Evolutionary conservation across 345 rosid genomes (phyloP), one percentile per base, ranked within the genome.

Genomic region (Isatis tinctoria): DNA sequence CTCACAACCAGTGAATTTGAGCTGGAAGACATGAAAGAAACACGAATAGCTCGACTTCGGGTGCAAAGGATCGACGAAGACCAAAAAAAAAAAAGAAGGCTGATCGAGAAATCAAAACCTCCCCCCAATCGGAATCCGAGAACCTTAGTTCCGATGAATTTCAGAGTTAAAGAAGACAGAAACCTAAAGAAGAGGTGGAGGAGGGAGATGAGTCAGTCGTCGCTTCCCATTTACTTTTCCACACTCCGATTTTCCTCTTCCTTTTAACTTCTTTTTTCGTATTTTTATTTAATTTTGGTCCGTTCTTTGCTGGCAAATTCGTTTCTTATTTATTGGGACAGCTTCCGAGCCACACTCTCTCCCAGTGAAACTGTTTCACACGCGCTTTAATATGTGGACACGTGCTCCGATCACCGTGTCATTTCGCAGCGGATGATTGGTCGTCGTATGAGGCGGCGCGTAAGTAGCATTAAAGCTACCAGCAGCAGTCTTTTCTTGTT

Each of bases 301-400:
- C 72, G 64, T 65, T 67, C 57, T 77, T 65, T 77, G 72, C 68
- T 77, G 80, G 77, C 77, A 65, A 77, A 65, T 65, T 77, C 72
- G 72, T 59, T 65, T 70, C 48, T 77, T 77, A 71, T 77, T 72
- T 12, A 78, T 43, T 52, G 33, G 57, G 77, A 66, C 49, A 78
- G 40, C 77, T 72, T 17, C 17, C 20, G 5, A 11, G 5, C 6
- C 51, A 6, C 53, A 66, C 59, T 3, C 73, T 59, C 81, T 12
- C 22, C 6, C 0, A 8, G 0, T n/a, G 4, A 0, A 5, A 7
- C 18, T 65, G 36, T 2, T 11, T 4, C 3, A 0, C 63, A 77
- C 77, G 77, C 76, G 63, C 40, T 49, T 13, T 16, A 3, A 1
- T 0, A 1, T 48, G 1, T 1, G 1, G 2, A 75, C 79, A 41